Conservation (phyloP, 441 rosid species). For the Pelargonium cotyledonis region DNA sequence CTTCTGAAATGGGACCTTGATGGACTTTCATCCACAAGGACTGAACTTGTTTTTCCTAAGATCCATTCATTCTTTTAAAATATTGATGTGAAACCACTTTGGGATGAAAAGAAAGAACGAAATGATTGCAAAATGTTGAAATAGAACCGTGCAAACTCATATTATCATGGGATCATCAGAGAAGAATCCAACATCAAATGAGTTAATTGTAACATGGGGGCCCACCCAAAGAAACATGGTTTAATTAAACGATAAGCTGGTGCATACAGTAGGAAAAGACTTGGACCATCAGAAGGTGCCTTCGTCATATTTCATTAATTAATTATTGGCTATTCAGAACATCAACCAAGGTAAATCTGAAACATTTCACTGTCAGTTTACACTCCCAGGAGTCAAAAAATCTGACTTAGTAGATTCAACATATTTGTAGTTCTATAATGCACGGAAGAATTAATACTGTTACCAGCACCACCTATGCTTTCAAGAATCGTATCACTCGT, state of each 20-base stretch:
- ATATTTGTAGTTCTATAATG: conserved; percentile 7
- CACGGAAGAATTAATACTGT: background rate
- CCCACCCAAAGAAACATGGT: conserved; percentile 12
- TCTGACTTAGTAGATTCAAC: background rate
- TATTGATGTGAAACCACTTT: background rate
- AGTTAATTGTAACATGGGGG: conserved; percentile 11
- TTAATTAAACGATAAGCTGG: conserved; percentile 7
- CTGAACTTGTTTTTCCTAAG: conserved; percentile 4
- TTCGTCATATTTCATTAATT: conserved; percentile 4
- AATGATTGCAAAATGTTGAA: conserved; percentile 3
- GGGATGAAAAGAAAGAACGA: background rate
- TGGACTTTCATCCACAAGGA: conserved; percentile 1
- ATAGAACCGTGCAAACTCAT: conserved; percentile 7
- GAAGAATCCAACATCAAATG: conserved; percentile 11
- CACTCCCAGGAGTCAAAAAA: background rate
- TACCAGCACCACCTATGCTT: conserved; percentile 9
- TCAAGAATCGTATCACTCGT: background rate
- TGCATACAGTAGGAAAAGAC: conserved; percentile 16
- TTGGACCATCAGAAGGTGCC: conserved; percentile 17
- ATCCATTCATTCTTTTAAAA: background rate
- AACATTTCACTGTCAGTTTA: conserved; percentile 8
- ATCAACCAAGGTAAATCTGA: conserved; percentile 14
- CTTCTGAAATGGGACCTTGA: conserved; percentile 7
- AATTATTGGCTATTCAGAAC: conserved; percentile 1
- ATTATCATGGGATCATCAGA: background rate